Base-by-base conservation (phyloP, 345 rosid species). In the Ceriops tagal region DNA sequence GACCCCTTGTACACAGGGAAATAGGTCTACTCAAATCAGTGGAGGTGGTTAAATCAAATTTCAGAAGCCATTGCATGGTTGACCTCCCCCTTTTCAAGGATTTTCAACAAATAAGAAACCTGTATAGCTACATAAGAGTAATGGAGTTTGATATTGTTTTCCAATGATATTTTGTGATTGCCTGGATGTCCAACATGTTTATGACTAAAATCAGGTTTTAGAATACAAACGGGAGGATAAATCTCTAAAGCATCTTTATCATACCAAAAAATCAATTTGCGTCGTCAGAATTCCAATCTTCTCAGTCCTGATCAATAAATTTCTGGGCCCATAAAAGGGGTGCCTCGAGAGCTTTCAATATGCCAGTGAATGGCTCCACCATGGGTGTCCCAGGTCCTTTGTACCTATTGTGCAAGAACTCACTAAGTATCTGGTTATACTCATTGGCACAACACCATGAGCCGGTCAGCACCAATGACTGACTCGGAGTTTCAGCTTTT, bases 361-460 rank as follows among this genome's bases (percentile, higher is more conserved):
- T 77, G 56, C 79, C 78, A 1, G 82, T 71, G 31, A 80, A 80
- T 55, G 90, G 88, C 76, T 86, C 83, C 73, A 75, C 82, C 78
- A 53, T 22, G 60, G 80, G 68, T 52, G 85, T 81, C 61, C 83
- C 78, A 2, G 84, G 83, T 62, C 89, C 85, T 79, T 79, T 83
- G 58, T 63, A 79, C 64, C 83, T 83, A n/a, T 74, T 53, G 49
- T 64, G 81, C 69, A 86, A 62, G 81, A 84, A 83, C 28, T 75
- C 58, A 61, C 76, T 62, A 68, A 85, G 77, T 67, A 78, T 71
- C 85, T 82, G 77, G 51, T 64, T 53, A 28, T 28, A 28, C 30
- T 28, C 30, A 28, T 28, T 28, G 30, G 64, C 69, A 43, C 49
- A 62, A 39, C 26, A 75, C 72, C 62, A 27, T 32, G 67, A 65